These are phyloP conservation scores for Zizania latifolia DNA, from an alignment of 176 grass and related monocot genomes.

Conservation along the genomic window DNA sequence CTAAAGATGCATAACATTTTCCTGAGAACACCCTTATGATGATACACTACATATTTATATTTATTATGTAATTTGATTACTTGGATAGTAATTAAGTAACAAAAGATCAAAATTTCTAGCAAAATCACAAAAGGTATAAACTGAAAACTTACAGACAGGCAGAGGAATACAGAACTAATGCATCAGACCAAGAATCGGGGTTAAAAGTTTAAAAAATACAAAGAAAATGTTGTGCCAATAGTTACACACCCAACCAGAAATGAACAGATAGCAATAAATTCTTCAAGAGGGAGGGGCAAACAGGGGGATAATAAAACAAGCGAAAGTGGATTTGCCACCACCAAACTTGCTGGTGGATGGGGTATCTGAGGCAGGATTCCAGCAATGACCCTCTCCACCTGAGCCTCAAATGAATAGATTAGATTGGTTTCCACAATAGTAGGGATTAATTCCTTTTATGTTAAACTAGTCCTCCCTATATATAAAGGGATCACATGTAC, in stretches of 20 bases:
- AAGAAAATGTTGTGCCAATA: not conserved
- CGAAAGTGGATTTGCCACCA: too few species aligned
- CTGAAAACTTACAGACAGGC: not conserved
- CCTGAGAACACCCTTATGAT: not conserved
- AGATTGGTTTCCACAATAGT: too few species aligned
- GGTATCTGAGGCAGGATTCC: not conserved
- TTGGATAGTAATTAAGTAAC: not conserved
- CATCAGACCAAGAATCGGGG: not conserved
- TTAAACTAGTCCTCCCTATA: too few species aligned
- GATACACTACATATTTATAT: slow-evolving; percentile 1
- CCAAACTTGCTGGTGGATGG: not conserved
- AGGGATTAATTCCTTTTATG: too few species aligned
- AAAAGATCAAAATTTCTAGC: not conserved
- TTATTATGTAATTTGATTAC: not conserved
- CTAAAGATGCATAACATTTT: not conserved
- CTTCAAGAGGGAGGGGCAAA: not conserved
- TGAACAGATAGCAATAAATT: not conserved
- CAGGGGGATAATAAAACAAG: not conserved
- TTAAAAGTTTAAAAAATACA: not conserved
- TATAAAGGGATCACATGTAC: too few species aligned
- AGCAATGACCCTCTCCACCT: not conserved
- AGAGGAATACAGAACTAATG: not conserved
- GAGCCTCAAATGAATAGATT: too few species aligned
- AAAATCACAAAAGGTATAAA: slow-evolving; percentile 17
- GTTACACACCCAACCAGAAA: not conserved